Evolutionary conservation across 805 yeast genomes (phyloP), one percentile per base, ranked within the genome.

Genomic region (Ogataea corticis): DNA sequence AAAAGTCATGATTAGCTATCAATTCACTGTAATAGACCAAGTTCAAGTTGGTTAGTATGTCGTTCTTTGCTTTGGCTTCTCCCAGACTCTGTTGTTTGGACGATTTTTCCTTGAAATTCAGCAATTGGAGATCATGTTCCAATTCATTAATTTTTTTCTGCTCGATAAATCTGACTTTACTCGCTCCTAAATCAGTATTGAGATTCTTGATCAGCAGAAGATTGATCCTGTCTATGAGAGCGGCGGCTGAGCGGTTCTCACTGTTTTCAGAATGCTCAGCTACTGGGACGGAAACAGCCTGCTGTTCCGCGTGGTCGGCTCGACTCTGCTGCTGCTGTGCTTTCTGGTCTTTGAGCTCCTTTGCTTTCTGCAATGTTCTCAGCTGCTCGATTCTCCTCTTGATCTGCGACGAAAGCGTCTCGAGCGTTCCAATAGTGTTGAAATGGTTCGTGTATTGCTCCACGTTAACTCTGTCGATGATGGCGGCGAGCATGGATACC

Each of bases 1-100:
- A 32, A 14, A 62, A 56, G 19, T 57, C 55, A n/a, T 56, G 62
- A 23, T 59, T 56, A 9, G 67, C 61, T 21, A 54, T 39, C 27
- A 65, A 48, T 42, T 66, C 68, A 33, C 59, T 60, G 38, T 61
- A 60, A 33, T 66, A 66, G 1, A 59, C 41, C 23, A 52, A 42
- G 33, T 65, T 66, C 25, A 65, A 45, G 32, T 61, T 52, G 2
- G 51, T 41, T 13, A 67, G 51, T 6, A 54, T 41, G 1, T 58
- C 58, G 42, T 62, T 68, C 45, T 68, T 69, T 10, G 57, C 34
- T 31, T 58, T 59, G 13, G 61, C 55, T 15, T 67, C 69, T 16
- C 59, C 51, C 2, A 40, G 38, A 23, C 34, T 43, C 19, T 48
- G 42, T 19, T 50, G 55, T 38, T 52, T 39, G 31, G 55, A 35